Evolutionary conservation across 805 yeast species (phyloP), one percentile per base, ranked within the genome.

Genomic region (Lipomyces kockii): DNA sequence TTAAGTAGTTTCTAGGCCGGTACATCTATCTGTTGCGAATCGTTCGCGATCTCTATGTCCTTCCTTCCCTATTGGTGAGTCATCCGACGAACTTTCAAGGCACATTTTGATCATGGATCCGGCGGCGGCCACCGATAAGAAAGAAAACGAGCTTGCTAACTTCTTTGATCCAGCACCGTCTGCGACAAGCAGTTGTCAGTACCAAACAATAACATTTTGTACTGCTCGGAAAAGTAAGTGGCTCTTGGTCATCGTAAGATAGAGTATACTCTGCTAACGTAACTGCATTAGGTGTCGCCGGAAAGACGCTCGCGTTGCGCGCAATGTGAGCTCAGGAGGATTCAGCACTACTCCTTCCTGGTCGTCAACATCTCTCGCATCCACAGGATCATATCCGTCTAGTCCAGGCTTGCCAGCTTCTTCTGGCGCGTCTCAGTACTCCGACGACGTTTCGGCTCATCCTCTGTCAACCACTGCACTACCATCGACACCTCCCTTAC

Each of bases 61-160:
- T 65, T 65, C 46, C 65, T 62, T n/a, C 61, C 60, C 54, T 65
- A 58, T 22, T 65, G 68, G 68, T 65, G 29, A 55, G 64, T 56
- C n/a, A 60, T 17, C 34, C 62, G 55, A 22, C n/a, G 25, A 1
- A 17, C 11, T 53, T 51, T n/a, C n/a, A 17, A 27, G 17, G 12
- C 32, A 4, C 46, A 22, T 20, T 34, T 37, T 14, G 34, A 27
- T 20, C 11, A 43, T 25, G 29, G 34, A 20, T 32, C 37, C 17
- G 17, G 7, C 46, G 12, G n/a, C 14, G 35, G 7, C 49, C 20
- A n/a, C 9, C 9, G 22, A 43, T 43, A 43, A 43, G 43, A 12
- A 37, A 3, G 43, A 37, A 37, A 3, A 37, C 11, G 4, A 29
- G 32, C 27, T 53, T 7, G 35, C 62, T 27, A 22, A 52, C 39